These are phyloP conservation scores for Cystobasidium sp. DNA, from an alignment of 1,284 basidiomycete species.

Conservation along the genomic window DNA sequence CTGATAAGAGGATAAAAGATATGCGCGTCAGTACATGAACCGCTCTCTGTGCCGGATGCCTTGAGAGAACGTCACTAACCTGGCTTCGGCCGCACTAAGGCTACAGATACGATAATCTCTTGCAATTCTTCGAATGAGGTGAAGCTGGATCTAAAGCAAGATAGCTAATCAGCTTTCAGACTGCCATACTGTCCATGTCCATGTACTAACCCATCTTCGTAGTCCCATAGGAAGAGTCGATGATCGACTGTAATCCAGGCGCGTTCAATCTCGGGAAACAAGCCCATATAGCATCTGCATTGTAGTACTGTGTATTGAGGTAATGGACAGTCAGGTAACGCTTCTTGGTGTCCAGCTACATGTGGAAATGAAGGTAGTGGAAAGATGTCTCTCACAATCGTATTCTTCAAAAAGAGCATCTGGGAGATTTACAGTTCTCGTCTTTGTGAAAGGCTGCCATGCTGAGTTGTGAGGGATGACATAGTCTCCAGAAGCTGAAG, in stretches of 20 bases:
- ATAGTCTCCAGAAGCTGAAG: constrained; percentile 59
- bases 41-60: too few relatives aligned
- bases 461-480: constrained; percentile 75
- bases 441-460: constrained; percentile 78
- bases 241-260: constrained; percentile 97
- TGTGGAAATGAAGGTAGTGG: background rate
- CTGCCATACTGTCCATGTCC: constrained; percentile 5
- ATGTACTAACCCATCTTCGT: constrained; percentile 76
- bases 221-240: constrained; percentile 96
- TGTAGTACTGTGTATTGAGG: constrained; percentile 7
- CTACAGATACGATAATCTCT: constrained; percentile 77
- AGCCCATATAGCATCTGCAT: constrained; percentile 67
- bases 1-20: constrained; percentile 57
- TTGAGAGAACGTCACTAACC: constrained; percentile 43
- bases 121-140: constrained; percentile 87
- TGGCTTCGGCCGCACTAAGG: constrained; percentile 55
- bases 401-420: constrained; percentile 79
- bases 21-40: constrained; percentile 65
- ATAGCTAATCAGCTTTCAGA: constrained; percentile 38
- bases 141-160: constrained; percentile 69
- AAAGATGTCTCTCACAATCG: constrained; percentile 63
- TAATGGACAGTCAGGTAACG: constrained; percentile 32
- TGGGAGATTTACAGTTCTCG: constrained; percentile 76
- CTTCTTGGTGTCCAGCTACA: constrained; percentile 63
- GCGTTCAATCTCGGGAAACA: constrained; percentile 89